Base-by-base conservation (phyloP, 257 asterid genomes). In the Ophiorrhiza pumila region DNA sequence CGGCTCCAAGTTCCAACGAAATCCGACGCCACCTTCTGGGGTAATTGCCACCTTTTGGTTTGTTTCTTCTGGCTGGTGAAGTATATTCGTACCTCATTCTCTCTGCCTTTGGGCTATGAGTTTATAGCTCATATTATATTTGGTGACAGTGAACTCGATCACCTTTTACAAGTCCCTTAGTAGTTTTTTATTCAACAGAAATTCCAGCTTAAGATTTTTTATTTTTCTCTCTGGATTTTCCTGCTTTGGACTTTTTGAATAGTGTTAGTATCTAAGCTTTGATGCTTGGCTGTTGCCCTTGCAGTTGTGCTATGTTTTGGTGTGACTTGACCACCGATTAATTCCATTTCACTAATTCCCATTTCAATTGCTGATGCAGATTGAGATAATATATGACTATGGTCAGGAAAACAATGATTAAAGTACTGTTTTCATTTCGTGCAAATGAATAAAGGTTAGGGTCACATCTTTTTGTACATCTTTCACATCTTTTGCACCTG, bases 11-110 rank as follows among this genome's bases (percentile, higher is more conserved):
- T 92, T 93, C 81, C 87, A 93, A 82, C 80, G 97, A 73, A 94
- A 94, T 82, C 97, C 97, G 15, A 74, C 88, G 52, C 99, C 99
- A 34, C 96, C 98, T 71, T 17, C 84, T 15, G 99, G 97, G 97
- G 97, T 91, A 89, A 60, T 80, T 41, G 46, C 65, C 76, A 49
- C 39, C 65, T 20, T 55, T 68, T 64, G 32, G 27, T 65, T 67
- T 12, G 0, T 63, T 71, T 76, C 42, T 71, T n/a, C 31, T 71
- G 37, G 49, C 62, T 57, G 2, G 31, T 68, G 46, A 60, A 52
- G 6, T 12, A 56, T 72, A 37, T 25, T 18, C 2, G n/a, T 2
- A 0, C 14, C 31, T 32, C 18, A 4, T 70, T 60, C 31, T 69
- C 23, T 39, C 39, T 69, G 22, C 11, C 9, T 25, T 14, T 31